Evolutionary conservation across 805 yeast species (phyloP), one percentile per base, ranked within the genome.

Genomic region (Cyberlindnera maritima): DNA sequence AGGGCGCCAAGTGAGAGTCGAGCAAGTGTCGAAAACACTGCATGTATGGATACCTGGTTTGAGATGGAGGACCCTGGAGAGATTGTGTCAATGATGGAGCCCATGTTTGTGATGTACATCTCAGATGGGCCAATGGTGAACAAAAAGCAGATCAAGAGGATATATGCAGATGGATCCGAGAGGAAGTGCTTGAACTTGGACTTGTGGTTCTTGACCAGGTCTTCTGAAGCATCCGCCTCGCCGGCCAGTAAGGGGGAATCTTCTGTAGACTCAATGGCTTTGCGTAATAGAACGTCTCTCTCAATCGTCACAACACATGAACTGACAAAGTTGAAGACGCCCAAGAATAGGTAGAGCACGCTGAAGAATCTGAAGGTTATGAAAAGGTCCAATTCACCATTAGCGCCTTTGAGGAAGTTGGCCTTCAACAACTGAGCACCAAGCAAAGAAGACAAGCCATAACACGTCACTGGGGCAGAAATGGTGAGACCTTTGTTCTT

Each of bases 391-490:
- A 85, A 59, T 15, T 57, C 57, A 7, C 53, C 54, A 17, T 45
- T 50, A 1, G 51, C 53, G 4, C 50, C 31, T 19, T 52, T 58
- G 42, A 66, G 53, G 53, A 63, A 64, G 8, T 55, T 53, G 20
- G 74, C 60, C 49, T 73, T 77, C 61, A 79, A 64, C 38, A 79
- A 60, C 61, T 82, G 90, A 0, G 96, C 76, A 3, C 87, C 85
- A 40, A 91, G 65, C 46, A 94, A 69, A 2, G 96, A 79, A 5
- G 96, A 85, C 26, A 89, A 59, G 1, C 98, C 99, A 64, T 85
- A 91, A 52, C 85, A 85, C 0, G 96, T 79, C 2, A 92, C 91
- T 0, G 99, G 99, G 38, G 86, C 75, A 44, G 95, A 85, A 37
- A 92, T 88, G 28, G 96, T 86, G 46, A 92, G 65, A 2, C 96